Base-by-base conservation (phyloP, 768 basidiomycete species). In the Pilatotrama ljubarskyi region DNA sequence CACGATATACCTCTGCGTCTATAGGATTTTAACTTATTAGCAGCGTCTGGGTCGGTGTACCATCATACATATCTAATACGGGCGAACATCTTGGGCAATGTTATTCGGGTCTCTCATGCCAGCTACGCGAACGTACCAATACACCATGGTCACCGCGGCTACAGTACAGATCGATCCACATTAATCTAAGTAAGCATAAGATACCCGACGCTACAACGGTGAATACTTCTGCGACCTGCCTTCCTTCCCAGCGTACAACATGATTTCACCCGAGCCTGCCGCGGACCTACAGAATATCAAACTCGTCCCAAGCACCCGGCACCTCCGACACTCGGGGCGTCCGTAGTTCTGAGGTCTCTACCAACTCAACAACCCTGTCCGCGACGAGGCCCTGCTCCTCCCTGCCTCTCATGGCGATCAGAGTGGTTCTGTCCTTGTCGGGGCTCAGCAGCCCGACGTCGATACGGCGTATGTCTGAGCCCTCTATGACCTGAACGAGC, bases 401-500 rank as follows among this genome's bases (percentile, higher is more conserved):
- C 52, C 70, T 69, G 10, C 89, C 89, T 40, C 76, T 79, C 86
- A 87, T 87, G 13, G 80, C 88, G 4, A 87, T 75, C 44, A 92
- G 68, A 22, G 90, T 76, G 6, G 83, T 77, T 51, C 82, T 81
- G 43, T 63, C 61, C 29, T 80, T 75, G 15, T 65, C 66, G 42
- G 76, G 72, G 40, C 75, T 59, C 32, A 66, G 51, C 40, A 66
- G 72, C 0, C 77, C 79, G 13, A 75, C 71, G 69, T 88, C 79
- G 48, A 91, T 72, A 26, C 91, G 77, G 24, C 89, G 84, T 37
- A 93, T 81, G 65, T 91, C 88, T 11, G 67, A 65, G 0, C 80
- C 91, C 67, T 91, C 88, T 43, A 93, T 84, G n/a, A 92, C 88
- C 72, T 94, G 92, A n/a, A 86, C 83, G 18, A 94, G 83, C 51